Percentiles rank a stretch among this genome's conserved stretches.
phyloP scores from a whole-genome alignment of 1,284 basidiomycete species.

The Polyporus tsugae region DNA sequence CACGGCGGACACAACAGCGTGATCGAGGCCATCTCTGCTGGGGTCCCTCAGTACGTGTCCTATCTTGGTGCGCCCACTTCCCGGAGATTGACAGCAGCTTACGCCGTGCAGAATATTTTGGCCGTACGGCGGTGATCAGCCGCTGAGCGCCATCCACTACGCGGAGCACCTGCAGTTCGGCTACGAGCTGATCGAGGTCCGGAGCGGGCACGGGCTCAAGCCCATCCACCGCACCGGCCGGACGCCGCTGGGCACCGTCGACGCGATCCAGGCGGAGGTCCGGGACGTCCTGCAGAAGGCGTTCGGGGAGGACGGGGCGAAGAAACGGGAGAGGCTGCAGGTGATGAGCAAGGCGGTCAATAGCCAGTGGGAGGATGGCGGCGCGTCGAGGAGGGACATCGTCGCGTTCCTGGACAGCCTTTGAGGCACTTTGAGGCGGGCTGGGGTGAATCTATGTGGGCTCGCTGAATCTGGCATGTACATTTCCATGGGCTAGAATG shows the following conservation, averaged over 20 bases:
- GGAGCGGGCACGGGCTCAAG: slow-evolving; percentile 36
- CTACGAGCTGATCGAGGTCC: slow-evolving; percentile 42
- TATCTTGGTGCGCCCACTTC: background rate
- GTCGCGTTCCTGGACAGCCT: slow-evolving; percentile 19
- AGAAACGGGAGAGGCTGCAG: slow-evolving; percentile 31
- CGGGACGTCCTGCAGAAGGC: slow-evolving; percentile 29
- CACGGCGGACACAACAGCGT: slow-evolving; percentile 37
- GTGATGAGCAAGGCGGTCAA: slow-evolving; percentile 18
- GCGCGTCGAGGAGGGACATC: slow-evolving; percentile 22
- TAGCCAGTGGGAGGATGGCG: slow-evolving; percentile 24
- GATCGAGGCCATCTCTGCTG: slow-evolving; percentile 28
- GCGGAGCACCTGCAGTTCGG: slow-evolving; percentile 28
- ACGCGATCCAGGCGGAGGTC: slow-evolving; percentile 33
- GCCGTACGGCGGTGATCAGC: slow-evolving; percentile 39
- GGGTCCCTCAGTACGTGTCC: slow-evolving; percentile 31
- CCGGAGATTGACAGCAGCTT: background rate
- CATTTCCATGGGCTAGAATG: background rate
- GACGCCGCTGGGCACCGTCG: slow-evolving; percentile 32
- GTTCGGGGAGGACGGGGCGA: slow-evolving; percentile 31
- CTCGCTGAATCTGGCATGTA: background rate
- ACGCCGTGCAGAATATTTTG: slow-evolving; percentile 25
- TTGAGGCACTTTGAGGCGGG: background rate
- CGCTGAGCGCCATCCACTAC: slow-evolving; percentile 32
- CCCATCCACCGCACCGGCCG: slow-evolving; percentile 31
- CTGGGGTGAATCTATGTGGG: no score